Base-by-base conservation (phyloP, 2,329 filamentous ascomycete species). In the Talaromyces sp. region DNA sequence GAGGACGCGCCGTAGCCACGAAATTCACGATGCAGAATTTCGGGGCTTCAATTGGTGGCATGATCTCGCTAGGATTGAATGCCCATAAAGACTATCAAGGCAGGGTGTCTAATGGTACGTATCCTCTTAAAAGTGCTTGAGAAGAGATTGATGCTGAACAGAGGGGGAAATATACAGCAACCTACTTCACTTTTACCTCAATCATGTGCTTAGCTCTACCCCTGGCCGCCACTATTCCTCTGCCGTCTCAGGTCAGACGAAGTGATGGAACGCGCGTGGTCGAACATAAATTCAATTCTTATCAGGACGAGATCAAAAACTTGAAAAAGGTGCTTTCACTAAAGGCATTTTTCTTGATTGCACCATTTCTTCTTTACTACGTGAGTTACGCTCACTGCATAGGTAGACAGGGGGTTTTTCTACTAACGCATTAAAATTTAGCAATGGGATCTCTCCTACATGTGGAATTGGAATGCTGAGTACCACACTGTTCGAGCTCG, bases 381-480 rank as follows among this genome's bases (percentile, higher is more conserved):
- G 55, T 57, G 11, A 57, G 55, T 30, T 30, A 27, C 27, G 3
- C 17, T 3, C 27, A 27, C 27, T 27, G 27, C 27, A 27, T 13
- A 17, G 25, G 19, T 30, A 4, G 4, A 22, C 17, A 15, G 2
- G 52, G 17, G 15, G 15, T 10, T 22, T 25, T 4, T 6, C 42
- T 47, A 5, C 42, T 47, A 47, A 32, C 17, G 30, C 33, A 11
- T 44, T 28, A 9, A 55, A 36, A n/a, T n/a, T n/a, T 47, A 57
- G 55, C 36, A 57, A 57, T 57, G 55, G 55, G 55, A 57, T 30
- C 36, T 57, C 17, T 57, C 55, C 22, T 57, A 57, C 27, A 57
- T 57, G 55, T 57, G 55, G 55, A 32, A 3, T 11, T 57, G 55
- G 55, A 57, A 57, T 57, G 55, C 55, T 11, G 17, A 22, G 4